Conservation (phyloP, 441 rosid genomes). For the Geranium incanum region DNA sequence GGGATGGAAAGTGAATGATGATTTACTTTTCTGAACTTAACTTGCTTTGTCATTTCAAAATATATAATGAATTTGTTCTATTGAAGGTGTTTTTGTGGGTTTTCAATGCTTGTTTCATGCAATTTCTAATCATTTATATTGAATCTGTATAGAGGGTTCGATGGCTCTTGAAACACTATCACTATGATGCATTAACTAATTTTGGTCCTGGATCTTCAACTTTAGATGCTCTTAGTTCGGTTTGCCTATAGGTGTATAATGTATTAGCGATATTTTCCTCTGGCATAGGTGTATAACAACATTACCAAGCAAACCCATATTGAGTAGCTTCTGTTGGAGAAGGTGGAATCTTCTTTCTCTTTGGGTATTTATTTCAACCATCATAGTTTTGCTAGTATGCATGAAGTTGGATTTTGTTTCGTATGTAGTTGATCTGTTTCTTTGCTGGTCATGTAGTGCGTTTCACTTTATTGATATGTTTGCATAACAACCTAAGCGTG, state of each 20-base stretch:
- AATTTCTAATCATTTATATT: neutral
- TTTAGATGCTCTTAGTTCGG: conserved; percentile 5
- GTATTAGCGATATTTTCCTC: neutral
- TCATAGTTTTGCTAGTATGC: neutral
- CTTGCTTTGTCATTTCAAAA: neutral
- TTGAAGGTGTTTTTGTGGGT: neutral
- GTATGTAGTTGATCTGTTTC: neutral
- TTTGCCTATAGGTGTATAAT: neutral
- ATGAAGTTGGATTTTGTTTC: neutral
- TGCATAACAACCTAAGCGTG: neutral
- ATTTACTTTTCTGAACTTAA: neutral
- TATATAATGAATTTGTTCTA: too few species aligned
- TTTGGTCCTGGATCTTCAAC: neutral
- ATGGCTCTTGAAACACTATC: neutral
- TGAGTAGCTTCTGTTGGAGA: neutral
- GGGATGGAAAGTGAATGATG: neutral
- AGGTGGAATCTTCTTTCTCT: conserved; percentile 5
- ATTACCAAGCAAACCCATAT: neutral
- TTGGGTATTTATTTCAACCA: neutral
- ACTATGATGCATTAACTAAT: neutral
- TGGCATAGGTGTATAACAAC: neutral
- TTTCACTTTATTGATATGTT: neutral
- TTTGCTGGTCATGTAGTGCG: neutral
- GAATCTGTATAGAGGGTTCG: neutral
- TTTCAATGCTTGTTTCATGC: neutral